These are phyloP conservation scores for Hyaloscypha variabilis DNA, from an alignment of 495 filamentous ascomycete genomes.

Conservation along the genomic window DNA sequence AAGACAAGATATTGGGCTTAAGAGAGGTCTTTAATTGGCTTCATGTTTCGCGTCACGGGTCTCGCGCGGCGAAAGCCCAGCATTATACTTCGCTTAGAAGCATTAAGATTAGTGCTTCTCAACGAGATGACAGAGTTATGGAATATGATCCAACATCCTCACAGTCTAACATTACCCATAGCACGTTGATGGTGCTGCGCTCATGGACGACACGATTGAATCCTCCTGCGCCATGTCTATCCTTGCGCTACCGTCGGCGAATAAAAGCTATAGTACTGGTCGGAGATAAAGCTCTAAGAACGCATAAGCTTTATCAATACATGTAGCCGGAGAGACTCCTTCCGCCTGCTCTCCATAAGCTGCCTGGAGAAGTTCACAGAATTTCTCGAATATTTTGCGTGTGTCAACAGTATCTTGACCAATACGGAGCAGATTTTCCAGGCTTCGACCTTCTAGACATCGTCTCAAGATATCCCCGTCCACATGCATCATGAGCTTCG, in stretches of 20 bases:
- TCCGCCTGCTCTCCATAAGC: constrained; percentile 19
- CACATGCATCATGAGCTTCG: constrained; percentile 57
- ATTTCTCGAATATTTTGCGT: constrained; percentile 35
- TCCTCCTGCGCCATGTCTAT: neutral
- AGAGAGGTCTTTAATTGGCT: neutral
- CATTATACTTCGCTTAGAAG: neutral
- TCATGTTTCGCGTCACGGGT: neutral
- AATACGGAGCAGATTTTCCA: constrained; percentile 45
- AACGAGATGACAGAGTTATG: neutral
- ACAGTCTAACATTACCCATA: neutral
- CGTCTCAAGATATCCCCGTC: constrained; percentile 67
- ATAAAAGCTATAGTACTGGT: constrained; percentile 39
- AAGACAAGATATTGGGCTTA: neutral
- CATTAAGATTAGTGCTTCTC: neutral
- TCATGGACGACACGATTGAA: neutral
- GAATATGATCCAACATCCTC: neutral
- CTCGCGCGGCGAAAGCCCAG: neutral
- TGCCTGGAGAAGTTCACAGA: constrained; percentile 29
- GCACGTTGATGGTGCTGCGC: neutral
- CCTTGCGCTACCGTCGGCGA: neutral
- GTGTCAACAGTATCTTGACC: constrained; percentile 34
- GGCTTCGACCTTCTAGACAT: constrained; percentile 48
- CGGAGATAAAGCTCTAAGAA: constrained; percentile 49
- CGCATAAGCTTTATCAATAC: constrained; percentile 44
- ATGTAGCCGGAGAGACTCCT: constrained; percentile 15